Evolutionary conservation across 257 asterid species (phyloP), one percentile per base, ranked within the genome.

Genomic region (Fraxinus anomala): DNA sequence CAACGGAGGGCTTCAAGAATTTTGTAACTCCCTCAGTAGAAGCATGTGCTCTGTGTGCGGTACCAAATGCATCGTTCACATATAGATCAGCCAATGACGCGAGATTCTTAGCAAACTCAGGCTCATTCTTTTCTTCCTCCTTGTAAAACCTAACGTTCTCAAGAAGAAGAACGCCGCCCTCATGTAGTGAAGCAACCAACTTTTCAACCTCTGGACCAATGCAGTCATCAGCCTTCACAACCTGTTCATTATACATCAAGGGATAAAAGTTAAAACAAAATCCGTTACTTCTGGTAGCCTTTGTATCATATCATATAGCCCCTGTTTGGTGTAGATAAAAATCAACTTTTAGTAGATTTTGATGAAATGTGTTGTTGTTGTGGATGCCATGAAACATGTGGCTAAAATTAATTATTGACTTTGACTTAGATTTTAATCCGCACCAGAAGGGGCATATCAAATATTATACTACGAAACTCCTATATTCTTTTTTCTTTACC

Each of bases 11-110:
- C 86, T 86, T 93, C 87, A 90, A 83, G 91, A 85, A 93, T 77
- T 89, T 93, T 4, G 97, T 90, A 42, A 93, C 97, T 83, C 96
- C 97, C 86, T 91, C 97, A 1, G 97, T 93, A 34, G 97, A 93
- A 81, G 97, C 97, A 59, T 93, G 97, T 16, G 97, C 96, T 81
- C 97, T 93, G 75, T 93, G 97, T 67, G 97, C 97, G 69, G 97
- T 93, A 79, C 97, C 97, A 33, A 92, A 92, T 14, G 97, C 97
- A 87, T 92, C 97, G 76, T 93, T 91, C 80, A 93, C 97, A 3
- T 7, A 93, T 68, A 93, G 84, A 85, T 93, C 97, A 10, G 97
- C 97, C 85, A 93, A 80, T 26, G 97, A 83, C 59, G 97, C 94
- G 34, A 93, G 97, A 81, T 89, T 93, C 89, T 93, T 86, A 54